phyloP scores from a whole-genome alignment of 441 rosid genomes.

The Macaranga tanarius region DNA sequence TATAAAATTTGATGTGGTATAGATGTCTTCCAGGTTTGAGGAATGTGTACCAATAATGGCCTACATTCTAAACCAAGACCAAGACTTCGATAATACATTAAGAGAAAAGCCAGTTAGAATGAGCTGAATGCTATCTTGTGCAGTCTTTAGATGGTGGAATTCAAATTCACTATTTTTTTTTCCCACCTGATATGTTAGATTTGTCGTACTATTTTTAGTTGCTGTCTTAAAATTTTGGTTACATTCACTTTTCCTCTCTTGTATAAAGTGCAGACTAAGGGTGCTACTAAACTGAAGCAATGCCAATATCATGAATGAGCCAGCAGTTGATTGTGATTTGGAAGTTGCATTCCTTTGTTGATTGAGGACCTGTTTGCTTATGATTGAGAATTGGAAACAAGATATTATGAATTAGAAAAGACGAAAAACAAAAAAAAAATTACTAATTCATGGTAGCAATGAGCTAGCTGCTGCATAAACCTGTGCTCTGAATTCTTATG shows the following conservation, averaged over 20 bases:
- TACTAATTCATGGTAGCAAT: no score
- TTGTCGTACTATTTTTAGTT: neutral
- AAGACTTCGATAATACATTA: neutral
- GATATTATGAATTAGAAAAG: no score
- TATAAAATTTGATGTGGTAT: no score
- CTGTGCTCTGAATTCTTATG: neutral
- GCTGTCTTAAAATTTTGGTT: neutral
- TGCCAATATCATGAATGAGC: neutral
- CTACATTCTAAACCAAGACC: neutral
- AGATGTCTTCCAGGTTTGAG: no score
- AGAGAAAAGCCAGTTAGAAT: neutral
- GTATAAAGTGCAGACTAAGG: neutral
- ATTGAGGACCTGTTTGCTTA: neutral
- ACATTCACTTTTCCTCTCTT: neutral
- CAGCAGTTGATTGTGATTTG: neutral
- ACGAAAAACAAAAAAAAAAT: no score
- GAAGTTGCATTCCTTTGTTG: neutral
- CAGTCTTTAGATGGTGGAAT: neutral
- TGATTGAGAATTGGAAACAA: no score
- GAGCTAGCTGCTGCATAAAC: neutral
- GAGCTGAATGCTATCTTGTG: neutral
- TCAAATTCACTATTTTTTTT: neutral
- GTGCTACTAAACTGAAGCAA: neutral
- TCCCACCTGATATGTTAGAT: neutral
- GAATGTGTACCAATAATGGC: no score